These are phyloP conservation scores for Ceratocystiopsis minuta DNA, from an alignment of 2,329 filamentous ascomycete species.

Conservation along the genomic window DNA sequence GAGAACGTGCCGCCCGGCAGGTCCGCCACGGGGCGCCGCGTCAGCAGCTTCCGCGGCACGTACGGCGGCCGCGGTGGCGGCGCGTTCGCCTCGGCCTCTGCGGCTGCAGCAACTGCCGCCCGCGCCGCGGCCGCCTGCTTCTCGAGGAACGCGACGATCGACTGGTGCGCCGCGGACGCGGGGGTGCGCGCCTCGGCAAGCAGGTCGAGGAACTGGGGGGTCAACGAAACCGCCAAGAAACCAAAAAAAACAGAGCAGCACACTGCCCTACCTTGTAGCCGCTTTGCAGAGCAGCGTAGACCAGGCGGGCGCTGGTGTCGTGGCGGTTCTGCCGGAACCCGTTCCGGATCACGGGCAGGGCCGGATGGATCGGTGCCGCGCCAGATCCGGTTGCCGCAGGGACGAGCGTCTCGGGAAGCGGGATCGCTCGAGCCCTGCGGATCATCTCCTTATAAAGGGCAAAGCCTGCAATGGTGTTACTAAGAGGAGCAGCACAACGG, in stretches of 20 bases:
- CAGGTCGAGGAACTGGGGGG: conserved; percentile 12
- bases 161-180: conserved; percentile 21
- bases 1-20: no score
- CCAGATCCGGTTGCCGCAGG: no score
- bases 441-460: conserved; percentile 58
- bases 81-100: no score
- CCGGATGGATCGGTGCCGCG: conserved; percentile 18
- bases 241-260: background rate
- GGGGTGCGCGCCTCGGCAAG: conserved; percentile 20
- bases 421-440: conserved; percentile 25
- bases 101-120: no score
- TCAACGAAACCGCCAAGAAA: background rate
- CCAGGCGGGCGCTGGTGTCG: conserved; percentile 39
- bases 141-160: conserved; percentile 24
- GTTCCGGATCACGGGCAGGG: conserved; percentile 40
- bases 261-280: conserved; percentile 45
- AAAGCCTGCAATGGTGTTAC: conserved; percentile 27
- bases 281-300: conserved; percentile 42
- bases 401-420: no score
- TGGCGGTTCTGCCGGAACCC: conserved; percentile 42
- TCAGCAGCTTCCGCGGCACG: no score
- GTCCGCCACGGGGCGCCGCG: conserved; percentile 16
- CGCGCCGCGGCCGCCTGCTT: conserved; percentile 2
- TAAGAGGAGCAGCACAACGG: no score
- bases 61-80: background rate